phyloP scores from a whole-genome alignment of 2,329 filamentous ascomycete species.

The Fragosphaeria purpurea region DNA sequence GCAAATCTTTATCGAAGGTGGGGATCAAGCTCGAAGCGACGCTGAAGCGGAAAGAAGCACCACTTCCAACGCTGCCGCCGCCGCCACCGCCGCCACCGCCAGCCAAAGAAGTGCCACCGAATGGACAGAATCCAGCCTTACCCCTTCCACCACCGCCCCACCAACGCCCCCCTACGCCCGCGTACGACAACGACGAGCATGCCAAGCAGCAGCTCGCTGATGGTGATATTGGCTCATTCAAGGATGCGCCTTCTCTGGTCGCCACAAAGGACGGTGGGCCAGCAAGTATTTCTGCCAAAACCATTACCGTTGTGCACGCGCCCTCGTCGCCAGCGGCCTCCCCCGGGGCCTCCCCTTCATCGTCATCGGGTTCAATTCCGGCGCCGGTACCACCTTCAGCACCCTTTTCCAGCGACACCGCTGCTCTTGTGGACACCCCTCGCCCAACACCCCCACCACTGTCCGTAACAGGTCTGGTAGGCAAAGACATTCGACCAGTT shows the following conservation, averaged over 20 bases:
- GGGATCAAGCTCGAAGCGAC: slow-evolving; percentile 15
- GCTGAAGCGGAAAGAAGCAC: slow-evolving; percentile 6
- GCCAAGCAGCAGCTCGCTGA: slow-evolving; percentile 15
- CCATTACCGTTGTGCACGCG: slow-evolving; percentile 21
- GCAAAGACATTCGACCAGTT: slow-evolving; percentile 12
- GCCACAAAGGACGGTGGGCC: neutral
- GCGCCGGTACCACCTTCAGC: neutral
- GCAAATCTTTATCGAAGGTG: slow-evolving; percentile 17
- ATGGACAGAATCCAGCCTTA: too few species aligned
- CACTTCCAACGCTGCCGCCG: neutral
- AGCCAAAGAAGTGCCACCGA: slow-evolving; percentile 2
- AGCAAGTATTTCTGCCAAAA: neutral
- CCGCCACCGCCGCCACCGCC: slow-evolving; percentile 4
- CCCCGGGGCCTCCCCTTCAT: slow-evolving; percentile 20
- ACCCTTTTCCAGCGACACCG: neutral
- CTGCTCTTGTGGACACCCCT: neutral
- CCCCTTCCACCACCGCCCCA: slow-evolving; percentile 3
- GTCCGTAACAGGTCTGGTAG: slow-evolving; percentile 1
- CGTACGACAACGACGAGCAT: slow-evolving; percentile 35
- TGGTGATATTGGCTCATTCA: neutral
- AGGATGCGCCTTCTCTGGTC: neutral
- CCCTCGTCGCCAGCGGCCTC: slow-evolving; percentile 37
- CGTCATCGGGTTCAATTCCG: neutral
- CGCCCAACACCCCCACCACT: neutral
- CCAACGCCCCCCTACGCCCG: slow-evolving; percentile 37